A percentile compares a stretch with the other conserved stretches of the same genome.
Conservation (phyloP, 2,329 filamentous ascomycete species). For the Teratosphaeria nubilosa region DNA sequence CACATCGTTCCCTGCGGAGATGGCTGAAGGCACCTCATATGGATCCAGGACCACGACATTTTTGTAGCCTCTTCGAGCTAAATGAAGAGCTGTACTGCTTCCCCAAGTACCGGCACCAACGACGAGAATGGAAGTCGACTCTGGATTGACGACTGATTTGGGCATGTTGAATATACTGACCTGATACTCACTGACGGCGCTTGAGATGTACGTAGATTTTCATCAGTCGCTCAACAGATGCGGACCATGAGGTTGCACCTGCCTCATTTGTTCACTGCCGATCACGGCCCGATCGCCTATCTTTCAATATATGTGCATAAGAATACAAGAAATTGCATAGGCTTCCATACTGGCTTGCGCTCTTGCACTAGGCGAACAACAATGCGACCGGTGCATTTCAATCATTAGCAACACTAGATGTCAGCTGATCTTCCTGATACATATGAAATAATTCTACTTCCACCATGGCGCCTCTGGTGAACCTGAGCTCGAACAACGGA, state of each 20-base stretch:
- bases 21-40: conserved; percentile 36
- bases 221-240: neutral
- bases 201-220: neutral
- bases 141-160: neutral
- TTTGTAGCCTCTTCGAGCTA: conserved; percentile 40
- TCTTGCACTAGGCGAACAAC: neutral
- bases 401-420: too few relatives aligned
- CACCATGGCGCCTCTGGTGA: too few relatives aligned
- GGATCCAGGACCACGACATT: conserved; percentile 41
- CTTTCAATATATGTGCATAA: neutral
- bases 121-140: conserved; percentile 26
- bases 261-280: neutral
- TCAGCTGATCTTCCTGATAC: too few relatives aligned
- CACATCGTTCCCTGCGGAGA: conserved; percentile 42
- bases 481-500: too few relatives aligned
- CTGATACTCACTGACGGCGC: neutral
- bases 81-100: conserved; percentile 42
- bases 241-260: neutral
- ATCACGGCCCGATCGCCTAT: neutral
- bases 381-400: neutral
- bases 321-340: neutral
- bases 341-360: neutral
- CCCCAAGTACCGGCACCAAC: conserved; percentile 44
- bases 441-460: too few relatives aligned
- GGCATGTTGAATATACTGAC: neutral